A percentile compares a stretch with the other conserved stretches of the same genome.
These are phyloP conservation scores for Blechomonas ayalai DNA, from an alignment of 208 protist genomes.

Conservation along the genomic window DNA sequence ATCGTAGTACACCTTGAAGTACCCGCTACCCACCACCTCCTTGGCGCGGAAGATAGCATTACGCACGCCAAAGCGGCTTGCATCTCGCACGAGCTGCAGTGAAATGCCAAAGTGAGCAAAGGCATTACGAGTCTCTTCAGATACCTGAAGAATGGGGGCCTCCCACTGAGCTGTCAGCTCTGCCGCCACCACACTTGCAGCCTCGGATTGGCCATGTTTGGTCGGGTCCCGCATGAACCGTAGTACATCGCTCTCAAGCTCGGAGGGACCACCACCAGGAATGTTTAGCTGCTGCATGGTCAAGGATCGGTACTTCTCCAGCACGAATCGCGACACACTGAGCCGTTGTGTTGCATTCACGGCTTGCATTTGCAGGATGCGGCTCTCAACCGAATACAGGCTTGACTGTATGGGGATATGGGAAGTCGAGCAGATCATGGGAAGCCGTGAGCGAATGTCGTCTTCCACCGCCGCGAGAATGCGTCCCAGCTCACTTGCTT, in stretches of 20 bases:
- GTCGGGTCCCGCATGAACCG: constrained; percentile 55
- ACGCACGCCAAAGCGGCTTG: constrained; percentile 3
- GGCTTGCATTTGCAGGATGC: constrained; percentile 22
- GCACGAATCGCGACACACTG: constrained; percentile 24
- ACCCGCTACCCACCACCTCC: not conserved
- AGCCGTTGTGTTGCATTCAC: constrained; percentile 23
- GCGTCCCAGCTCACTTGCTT: constrained; percentile 4
- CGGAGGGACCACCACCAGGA: constrained; percentile 32
- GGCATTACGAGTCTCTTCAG: constrained; percentile 21
- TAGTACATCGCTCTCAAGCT: constrained; percentile 49
- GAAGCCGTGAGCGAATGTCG: constrained; percentile 4
- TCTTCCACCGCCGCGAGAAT: constrained; percentile 11
- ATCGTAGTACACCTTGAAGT: not conserved
- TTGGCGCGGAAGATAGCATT: not conserved
- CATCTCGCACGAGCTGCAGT: constrained; percentile 6
- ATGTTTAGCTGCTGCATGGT: constrained; percentile 52
- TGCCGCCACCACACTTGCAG: not conserved
- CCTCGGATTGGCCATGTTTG: not conserved
- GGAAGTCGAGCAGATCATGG: constrained; percentile 2
- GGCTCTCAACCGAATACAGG: constrained; percentile 7
- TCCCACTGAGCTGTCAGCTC: constrained; percentile 4
- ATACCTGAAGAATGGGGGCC: constrained; percentile 2
- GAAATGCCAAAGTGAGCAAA: constrained; percentile 33
- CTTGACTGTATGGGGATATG: constrained; percentile 6
- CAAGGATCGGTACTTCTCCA: constrained; percentile 31